These are phyloP conservation scores for Schizochytrium sp. DNA, from an alignment of 108 stramenopile genomes.

Conservation along the genomic window DNA sequence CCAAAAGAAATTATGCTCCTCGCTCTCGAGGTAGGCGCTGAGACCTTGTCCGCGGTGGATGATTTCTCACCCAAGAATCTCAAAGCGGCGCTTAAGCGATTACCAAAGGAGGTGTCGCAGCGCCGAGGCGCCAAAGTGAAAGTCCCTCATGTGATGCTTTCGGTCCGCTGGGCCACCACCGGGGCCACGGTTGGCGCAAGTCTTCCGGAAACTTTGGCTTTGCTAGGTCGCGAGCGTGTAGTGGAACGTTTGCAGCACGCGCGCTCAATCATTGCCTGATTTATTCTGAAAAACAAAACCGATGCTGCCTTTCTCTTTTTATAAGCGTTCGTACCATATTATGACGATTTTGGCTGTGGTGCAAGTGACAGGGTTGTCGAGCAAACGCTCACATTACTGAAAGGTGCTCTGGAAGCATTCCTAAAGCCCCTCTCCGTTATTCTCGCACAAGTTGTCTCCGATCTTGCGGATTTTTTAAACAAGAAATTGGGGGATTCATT, in stretches of 20 bases:
- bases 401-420: too few species aligned
- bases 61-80: not conserved
- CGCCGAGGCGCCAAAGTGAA: not conserved
- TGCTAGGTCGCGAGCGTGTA: not conserved
- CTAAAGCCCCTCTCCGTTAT: too few species aligned
- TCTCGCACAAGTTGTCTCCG: too few species aligned
- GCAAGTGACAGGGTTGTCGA: too few species aligned
- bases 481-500: too few species aligned
- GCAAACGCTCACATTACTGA: too few species aligned
- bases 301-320: too few species aligned
- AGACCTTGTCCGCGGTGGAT: not conserved
- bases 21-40: not conserved
- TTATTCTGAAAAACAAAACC: not conserved
- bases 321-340: too few species aligned
- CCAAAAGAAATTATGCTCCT: not conserved
- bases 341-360: too few species aligned
- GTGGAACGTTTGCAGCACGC: not conserved
- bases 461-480: too few species aligned
- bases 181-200: not conserved
- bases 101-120: not conserved
- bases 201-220: not conserved
- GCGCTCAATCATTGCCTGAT: not conserved
- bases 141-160: not conserved
- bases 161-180: conserved; percentile 7
- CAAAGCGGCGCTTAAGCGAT: not conserved